These are phyloP conservation scores for Rhodotorula glutinis DNA, from an alignment of 1,284 basidiomycete genomes.

Conservation along the genomic window DNA sequence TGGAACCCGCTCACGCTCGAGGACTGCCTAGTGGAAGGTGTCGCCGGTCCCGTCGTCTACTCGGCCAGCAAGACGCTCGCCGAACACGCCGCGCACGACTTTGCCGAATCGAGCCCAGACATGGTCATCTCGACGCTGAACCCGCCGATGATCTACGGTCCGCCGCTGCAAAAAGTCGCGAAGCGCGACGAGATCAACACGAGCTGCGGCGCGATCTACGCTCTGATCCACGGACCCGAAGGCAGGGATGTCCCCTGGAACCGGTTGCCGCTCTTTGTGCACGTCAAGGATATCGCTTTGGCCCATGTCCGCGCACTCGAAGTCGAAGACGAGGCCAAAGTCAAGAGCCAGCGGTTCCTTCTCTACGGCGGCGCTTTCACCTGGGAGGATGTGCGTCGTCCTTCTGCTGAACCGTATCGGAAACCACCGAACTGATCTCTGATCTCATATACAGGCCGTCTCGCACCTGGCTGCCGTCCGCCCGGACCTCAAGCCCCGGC, in stretches of 20 bases:
- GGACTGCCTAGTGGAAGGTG: constrained; percentile 38
- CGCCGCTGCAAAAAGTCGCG: constrained; percentile 30
- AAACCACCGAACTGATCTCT: neutral
- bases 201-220: constrained; percentile 34
- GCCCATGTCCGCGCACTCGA: constrained; percentile 46
- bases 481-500: constrained; percentile 26
- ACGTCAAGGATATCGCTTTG: constrained; percentile 43
- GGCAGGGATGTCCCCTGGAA: constrained; percentile 43
- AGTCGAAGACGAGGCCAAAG: constrained; percentile 35
- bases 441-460: constrained; percentile 24
- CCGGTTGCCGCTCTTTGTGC: constrained; percentile 47
- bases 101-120: constrained; percentile 23
- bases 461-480: constrained; percentile 8
- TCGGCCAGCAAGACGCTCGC: constrained; percentile 45
- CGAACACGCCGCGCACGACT: constrained; percentile 47
- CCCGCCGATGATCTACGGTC: constrained; percentile 42
- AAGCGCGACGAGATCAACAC: constrained; percentile 35
- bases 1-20: constrained; percentile 47
- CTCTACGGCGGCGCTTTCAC: constrained; percentile 38
- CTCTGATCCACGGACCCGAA: constrained; percentile 40
- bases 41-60: constrained; percentile 44
- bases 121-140: constrained; percentile 33
- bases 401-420: neutral
- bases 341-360: constrained; percentile 31
- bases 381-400: constrained; percentile 33